Evolutionary conservation across 345 rosid genomes (phyloP), one percentile per base, ranked within the genome.

Genomic region (Combretum micranthum): DNA sequence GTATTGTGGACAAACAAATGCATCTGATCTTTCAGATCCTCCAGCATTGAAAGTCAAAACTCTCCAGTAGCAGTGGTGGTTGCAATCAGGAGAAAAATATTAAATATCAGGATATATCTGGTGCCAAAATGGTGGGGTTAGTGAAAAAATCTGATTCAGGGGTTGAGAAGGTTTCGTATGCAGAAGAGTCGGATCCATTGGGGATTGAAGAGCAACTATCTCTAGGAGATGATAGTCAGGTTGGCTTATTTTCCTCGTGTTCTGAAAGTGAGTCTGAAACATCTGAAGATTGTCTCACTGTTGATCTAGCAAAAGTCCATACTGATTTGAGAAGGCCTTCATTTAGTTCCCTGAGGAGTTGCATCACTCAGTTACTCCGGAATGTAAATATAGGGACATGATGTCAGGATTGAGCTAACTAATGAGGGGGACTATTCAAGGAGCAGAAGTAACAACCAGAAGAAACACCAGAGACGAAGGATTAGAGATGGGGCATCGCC

Each of bases 191-290:
- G 47, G 68, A 55, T 64, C 54, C 65, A 53, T 37, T 42, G 20
- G 75, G 76, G 55, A 60, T 68, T 49, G 83, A 71, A 68, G 47
- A 32, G 39, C 39, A 32, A 32, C 39, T 71, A 64, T 76, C 85
- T 68, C 71, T n/a, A 53, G 69, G 72, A 47, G 75, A 72, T 51
- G 64, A 11, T 54, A 69, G 69, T 75, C 66, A 61, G 60, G 56
- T 72, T 62, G 69, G 77, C 67, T 74, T 66, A 50, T 55, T 69
- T 54, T 45, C 75, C 45, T 81, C 89, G 12, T 71, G 43, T 56
- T 77, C 80, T 68, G 81, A 22, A 61, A 75, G 74, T 43, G 75
- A 69, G 47, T 63, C 58, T 50, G 75, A 79, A 46, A 20, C 69
- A 63, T 77, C 74, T 13, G 59, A 60, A 58, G 77, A 56, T 20